Evolutionary conservation across 2,329 filamentous ascomycete species (phyloP).

Genomic region (Stachybotrys elegans): DNA sequence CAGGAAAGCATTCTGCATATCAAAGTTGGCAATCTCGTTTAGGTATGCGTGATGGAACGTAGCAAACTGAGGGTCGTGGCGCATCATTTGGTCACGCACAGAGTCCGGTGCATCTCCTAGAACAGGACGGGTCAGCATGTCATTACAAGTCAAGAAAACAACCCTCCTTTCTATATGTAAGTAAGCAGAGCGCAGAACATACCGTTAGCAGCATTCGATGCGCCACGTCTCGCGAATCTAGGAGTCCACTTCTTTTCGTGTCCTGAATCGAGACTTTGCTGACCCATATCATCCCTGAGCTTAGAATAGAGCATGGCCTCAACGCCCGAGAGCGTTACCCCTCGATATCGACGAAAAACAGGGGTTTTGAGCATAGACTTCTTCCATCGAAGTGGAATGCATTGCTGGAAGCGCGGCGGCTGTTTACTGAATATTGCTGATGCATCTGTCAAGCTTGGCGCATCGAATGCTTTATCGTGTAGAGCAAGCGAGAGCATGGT

Average conservation of each 20-base stretch:
- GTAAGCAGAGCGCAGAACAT: neutral
- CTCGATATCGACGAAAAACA: constrained; percentile 11
- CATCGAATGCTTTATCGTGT: constrained; percentile 17
- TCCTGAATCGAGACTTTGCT: constrained; percentile 14
- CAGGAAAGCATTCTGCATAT: constrained; percentile 23
- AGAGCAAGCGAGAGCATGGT: constrained; percentile 19
- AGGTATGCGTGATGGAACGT: constrained; percentile 23
- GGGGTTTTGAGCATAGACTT: constrained; percentile 14
- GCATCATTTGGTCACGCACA: constrained; percentile 23
- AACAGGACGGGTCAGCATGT: neutral
- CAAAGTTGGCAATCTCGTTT: constrained; percentile 21
- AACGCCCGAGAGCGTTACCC: constrained; percentile 3
- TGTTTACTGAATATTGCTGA: neutral
- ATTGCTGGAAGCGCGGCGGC: constrained; percentile 6
- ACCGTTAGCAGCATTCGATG: constrained; percentile 10
- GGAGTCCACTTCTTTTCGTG: constrained; percentile 8
- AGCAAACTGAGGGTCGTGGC: constrained; percentile 18
- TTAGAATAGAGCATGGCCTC: constrained; percentile 15
- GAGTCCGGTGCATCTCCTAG: constrained; percentile 18
- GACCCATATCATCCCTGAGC: constrained; percentile 16
- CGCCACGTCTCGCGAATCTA: constrained; percentile 11
- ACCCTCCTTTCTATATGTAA: neutral
- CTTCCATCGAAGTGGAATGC: constrained; percentile 15
- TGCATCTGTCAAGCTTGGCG: constrained; percentile 14
- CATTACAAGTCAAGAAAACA: neutral